Base-by-base conservation (phyloP, 2,329 filamentous ascomycete genomes). In the Fusarium sp. region DNA sequence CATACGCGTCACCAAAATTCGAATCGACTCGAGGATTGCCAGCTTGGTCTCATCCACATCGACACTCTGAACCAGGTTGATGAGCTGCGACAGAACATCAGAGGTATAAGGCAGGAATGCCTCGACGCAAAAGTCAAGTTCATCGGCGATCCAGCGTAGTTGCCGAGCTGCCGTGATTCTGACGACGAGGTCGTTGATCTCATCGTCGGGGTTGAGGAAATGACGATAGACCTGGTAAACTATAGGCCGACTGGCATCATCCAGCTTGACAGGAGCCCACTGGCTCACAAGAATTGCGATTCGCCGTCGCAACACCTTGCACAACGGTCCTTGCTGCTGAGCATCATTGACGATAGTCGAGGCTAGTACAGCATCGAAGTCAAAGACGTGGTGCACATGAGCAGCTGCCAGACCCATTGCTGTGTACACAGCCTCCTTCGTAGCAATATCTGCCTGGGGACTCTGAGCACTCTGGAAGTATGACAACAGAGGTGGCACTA, bases 351-450 rank as follows among this genome's bases (percentile, higher is more conserved):
- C 91, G 35, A 99, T 86, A 0, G 93, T 95, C 6, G 91, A 91
- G 18, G 90, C 87, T 45, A 99, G 84, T 79, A 98, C 93, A 2
- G 87, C 82, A 79, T 97, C 93, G 83, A 98, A 98, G 82, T 98
- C 93, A 73, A 98, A 90, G 13, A 90, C 87, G 56, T 92, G 76
- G 68, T 92, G 88, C 18, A 98, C 85, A 43, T 95, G 92, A 2
- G 94, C 88, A 1, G 95, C 94, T 1, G 97, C 91, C 60, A 98
- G 88, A 4, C 96, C 95, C 84, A 99, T 92, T 13, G 96, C 95
- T 6, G 94, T 97, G 80, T 99, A 99, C 1, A 98, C 92, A 0
- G 96, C 96, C 81, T 99, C 97, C 81, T 98, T 98, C 69, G 94
- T 91, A 18, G 97, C 88, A 14, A 98, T 89, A 73, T 97, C 92